Conservation (phyloP, 306 rosid species). For the Prinsepia uniflora region DNA sequence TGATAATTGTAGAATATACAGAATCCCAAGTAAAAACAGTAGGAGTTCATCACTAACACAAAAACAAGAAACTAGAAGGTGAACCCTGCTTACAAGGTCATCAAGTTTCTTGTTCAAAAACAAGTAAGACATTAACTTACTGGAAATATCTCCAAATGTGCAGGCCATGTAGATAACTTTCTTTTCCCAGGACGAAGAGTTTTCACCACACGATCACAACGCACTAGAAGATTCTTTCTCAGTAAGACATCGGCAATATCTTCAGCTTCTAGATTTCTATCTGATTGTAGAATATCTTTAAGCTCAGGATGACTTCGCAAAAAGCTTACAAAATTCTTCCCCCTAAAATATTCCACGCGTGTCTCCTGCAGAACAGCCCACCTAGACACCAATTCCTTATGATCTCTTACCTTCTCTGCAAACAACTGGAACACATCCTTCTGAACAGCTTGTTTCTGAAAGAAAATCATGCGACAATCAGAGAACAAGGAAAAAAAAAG, state of each 20-base stretch:
- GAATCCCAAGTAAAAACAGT: not conserved
- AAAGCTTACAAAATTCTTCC: slow-evolving; percentile 83
- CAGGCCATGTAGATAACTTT: slow-evolving; percentile 96
- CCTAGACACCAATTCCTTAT: slow-evolving; percentile 80
- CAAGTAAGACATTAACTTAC: slow-evolving; percentile 33
- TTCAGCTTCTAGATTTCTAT: slow-evolving; percentile 68
- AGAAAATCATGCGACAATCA: slow-evolving; percentile 18
- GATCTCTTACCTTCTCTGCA: slow-evolving; percentile 95
- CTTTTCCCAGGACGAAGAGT: slow-evolving; percentile 96
- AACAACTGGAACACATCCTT: slow-evolving; percentile 83
- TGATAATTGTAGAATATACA: not conserved
- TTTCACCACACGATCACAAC: slow-evolving; percentile 95
- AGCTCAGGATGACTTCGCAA: slow-evolving; percentile 77
- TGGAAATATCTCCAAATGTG: slow-evolving; percentile 86
- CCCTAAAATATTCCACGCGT: slow-evolving; percentile 89
- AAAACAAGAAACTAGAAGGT: not conserved
- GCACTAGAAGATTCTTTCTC: slow-evolving; percentile 73
- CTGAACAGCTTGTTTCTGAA: slow-evolving; percentile 75
- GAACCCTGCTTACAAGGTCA: slow-evolving; percentile 12
- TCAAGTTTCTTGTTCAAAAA: not conserved
- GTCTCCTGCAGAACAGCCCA: slow-evolving; percentile 99
- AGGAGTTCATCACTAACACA: not conserved
- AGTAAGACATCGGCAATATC: slow-evolving; percentile 70
- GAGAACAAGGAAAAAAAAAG: not conserved
- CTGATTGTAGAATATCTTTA: slow-evolving; percentile 74